These are phyloP conservation scores for Medicago lupulina DNA, from an alignment of 306 rosid genomes.

Conservation along the genomic window DNA sequence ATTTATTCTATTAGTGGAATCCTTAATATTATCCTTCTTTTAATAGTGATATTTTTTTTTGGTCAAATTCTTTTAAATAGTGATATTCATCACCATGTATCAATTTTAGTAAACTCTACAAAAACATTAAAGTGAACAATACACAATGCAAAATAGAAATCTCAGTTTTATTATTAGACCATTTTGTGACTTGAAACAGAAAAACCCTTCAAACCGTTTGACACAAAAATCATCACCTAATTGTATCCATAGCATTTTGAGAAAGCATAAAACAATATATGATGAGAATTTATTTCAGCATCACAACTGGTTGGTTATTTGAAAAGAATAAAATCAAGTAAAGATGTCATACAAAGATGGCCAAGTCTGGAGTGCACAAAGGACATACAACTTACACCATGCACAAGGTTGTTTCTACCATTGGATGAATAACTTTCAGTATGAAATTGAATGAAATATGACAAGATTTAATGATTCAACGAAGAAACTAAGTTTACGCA, in stretches of 20 bases:
- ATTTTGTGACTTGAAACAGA: background rate
- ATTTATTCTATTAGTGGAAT: too few species aligned
- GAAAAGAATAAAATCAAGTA: conserved; percentile 55
- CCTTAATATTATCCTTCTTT: background rate
- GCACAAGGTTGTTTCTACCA: too few species aligned
- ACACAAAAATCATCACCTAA: background rate
- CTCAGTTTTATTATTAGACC: background rate
- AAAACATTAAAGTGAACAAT: background rate
- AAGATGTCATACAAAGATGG: conserved; percentile 38
- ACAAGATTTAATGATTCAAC: too few species aligned
- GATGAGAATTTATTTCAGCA: conserved; percentile 17
- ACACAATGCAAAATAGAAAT: background rate
- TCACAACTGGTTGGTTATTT: conserved; percentile 44
- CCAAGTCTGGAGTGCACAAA: too few species aligned
- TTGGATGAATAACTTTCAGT: too few species aligned
- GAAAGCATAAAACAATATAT: conserved; percentile 17
- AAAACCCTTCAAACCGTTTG: background rate
- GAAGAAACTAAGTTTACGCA: too few species aligned
- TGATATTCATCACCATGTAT: background rate
- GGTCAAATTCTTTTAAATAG: background rate
- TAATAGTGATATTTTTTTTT: background rate
- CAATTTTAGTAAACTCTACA: background rate
- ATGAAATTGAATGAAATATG: too few species aligned
- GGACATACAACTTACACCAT: too few species aligned
- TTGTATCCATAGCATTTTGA: background rate